Evolutionary conservation across 495 filamentous ascomycete genomes (phyloP), one percentile per base, ranked within the genome.

Genomic region (Astrothelium macrocarpum): DNA sequence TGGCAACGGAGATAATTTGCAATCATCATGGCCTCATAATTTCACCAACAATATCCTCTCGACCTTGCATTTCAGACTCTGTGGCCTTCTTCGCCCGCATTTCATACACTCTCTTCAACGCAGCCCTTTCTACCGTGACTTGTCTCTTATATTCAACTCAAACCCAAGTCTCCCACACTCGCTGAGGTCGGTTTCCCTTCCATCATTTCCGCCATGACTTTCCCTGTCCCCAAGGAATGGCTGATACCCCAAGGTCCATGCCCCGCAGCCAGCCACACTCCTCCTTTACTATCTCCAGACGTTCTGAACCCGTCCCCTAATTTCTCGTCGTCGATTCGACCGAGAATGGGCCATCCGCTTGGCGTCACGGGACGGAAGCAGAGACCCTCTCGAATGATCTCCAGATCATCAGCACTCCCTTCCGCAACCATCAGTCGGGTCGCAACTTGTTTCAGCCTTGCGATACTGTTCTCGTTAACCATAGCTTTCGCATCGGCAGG

Each of bases 311-410:
- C 73, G 53, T 73, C 66, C 4, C 85, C 87, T 23, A 90, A 74
- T 32, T 79, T 72, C 31, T 68, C 65, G 59, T 87, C 83, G 3
- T 75, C 68, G 0, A 91, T 72, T 28, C 82, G 74, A 5, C 74
- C 72, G 16, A 91, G 59, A 39, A 90, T 82, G 2, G 89, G 89
- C 62, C 72, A 76, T 0, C 88, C 89, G 43, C 76, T 79, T 4
- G 71, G 65, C 26, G 84, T 85, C 9, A 89, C 83, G 1, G 90
- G 89, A 2, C 90, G 78, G 73, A 90, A 90, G 70, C 90, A 91
- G 43, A 90, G 66, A 1, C 82, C 84, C 68, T 86, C 82, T 59
- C 85, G 78, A 14, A 89, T 68, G 29, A 90, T 73, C 62, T 89
- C 79, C 42, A 90, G 43, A 61, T 86, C 85, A 53, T 84, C 77